These are phyloP conservation scores for Penicillium lagena DNA, from an alignment of 495 filamentous ascomycete species.

Conservation along the genomic window DNA sequence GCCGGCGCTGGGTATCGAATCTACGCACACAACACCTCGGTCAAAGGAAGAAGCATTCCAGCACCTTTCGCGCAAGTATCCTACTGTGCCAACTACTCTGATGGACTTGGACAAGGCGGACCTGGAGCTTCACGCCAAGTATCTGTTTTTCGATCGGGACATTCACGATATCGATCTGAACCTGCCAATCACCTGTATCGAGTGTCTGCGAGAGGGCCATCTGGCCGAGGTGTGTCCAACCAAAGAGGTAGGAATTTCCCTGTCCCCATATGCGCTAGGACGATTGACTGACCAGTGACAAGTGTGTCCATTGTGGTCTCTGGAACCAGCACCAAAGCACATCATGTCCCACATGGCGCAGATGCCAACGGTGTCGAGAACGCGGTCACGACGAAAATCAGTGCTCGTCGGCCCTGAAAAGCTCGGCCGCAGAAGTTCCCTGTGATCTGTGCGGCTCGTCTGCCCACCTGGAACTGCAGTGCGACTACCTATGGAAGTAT, in stretches of 20 bases:
- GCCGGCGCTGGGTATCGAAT: not conserved
- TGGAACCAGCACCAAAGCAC: constrained; percentile 34
- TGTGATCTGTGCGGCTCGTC: constrained; percentile 40
- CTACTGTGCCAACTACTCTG: constrained; percentile 27
- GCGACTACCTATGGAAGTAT: constrained; percentile 35
- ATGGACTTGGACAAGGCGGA: constrained; percentile 38
- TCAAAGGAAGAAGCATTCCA: constrained; percentile 34
- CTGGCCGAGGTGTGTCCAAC: constrained; percentile 36
- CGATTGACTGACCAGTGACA: not conserved
- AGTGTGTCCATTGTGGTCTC: constrained; percentile 36
- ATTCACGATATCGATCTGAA: constrained; percentile 57
- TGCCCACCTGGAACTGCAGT: constrained; percentile 37
- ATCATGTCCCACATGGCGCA: constrained; percentile 33
- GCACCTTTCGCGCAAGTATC: constrained; percentile 29
- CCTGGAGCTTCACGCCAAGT: constrained; percentile 32
- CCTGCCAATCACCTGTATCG: constrained; percentile 51
- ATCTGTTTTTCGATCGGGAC: constrained; percentile 50
- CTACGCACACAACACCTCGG: not conserved
- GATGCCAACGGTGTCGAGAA: constrained; percentile 42
- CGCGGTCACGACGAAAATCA: constrained; percentile 32
- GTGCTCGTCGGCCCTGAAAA: constrained; percentile 34
- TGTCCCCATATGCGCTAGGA: not conserved
- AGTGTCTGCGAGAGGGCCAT: constrained; percentile 42
- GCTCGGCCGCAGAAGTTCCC: constrained; percentile 28
- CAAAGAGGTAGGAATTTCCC: constrained; percentile 28